Evolutionary conservation across 257 asterid species (phyloP).

Genomic region (Nicotiana benthamiana): DNA sequence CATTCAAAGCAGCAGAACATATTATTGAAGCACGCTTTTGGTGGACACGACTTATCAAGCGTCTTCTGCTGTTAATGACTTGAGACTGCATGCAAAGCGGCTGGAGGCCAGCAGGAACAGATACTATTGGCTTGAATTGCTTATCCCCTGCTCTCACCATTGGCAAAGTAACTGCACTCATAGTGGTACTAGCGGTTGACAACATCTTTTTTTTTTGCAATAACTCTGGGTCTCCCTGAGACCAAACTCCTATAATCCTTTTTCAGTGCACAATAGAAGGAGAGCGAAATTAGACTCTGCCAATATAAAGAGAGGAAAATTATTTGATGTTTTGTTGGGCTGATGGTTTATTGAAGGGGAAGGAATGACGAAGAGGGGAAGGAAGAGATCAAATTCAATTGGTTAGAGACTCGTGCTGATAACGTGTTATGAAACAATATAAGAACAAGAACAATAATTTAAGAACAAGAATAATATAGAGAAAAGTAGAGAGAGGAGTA

Average conservation of each 20-base stretch:
- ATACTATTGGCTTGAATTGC: slow-evolving; percentile 22
- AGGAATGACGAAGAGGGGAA: not conserved
- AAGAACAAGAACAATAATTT: too few relatives aligned
- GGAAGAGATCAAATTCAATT: not conserved
- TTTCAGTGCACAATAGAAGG: not conserved
- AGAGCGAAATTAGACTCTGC: not conserved
- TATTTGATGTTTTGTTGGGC: not conserved
- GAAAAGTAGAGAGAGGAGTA: too few relatives aligned
- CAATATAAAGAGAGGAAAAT: not conserved
- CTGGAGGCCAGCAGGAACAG: slow-evolving; percentile 24
- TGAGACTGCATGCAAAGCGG: slow-evolving; percentile 27
- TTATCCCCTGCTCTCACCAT: slow-evolving; percentile 23
- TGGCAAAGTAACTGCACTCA: slow-evolving; percentile 24
- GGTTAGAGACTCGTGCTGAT: too few relatives aligned
- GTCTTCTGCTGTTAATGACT: slow-evolving; percentile 24
- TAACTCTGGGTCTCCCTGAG: not conserved
- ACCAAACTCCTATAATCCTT: not conserved
- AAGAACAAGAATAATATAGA: too few relatives aligned
- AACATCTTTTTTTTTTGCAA: slow-evolving; percentile 24
- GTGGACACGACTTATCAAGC: slow-evolving; percentile 7
- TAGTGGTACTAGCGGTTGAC: slow-evolving; percentile 23
- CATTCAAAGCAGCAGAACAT: slow-evolving; percentile 63
- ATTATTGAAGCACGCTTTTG: slow-evolving; percentile 32
- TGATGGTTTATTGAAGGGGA: not conserved
- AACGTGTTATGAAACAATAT: too few relatives aligned